Evolutionary conservation across 2,329 filamentous ascomycete genomes (phyloP).

Genomic region (Colletotrichum scovillei): DNA sequence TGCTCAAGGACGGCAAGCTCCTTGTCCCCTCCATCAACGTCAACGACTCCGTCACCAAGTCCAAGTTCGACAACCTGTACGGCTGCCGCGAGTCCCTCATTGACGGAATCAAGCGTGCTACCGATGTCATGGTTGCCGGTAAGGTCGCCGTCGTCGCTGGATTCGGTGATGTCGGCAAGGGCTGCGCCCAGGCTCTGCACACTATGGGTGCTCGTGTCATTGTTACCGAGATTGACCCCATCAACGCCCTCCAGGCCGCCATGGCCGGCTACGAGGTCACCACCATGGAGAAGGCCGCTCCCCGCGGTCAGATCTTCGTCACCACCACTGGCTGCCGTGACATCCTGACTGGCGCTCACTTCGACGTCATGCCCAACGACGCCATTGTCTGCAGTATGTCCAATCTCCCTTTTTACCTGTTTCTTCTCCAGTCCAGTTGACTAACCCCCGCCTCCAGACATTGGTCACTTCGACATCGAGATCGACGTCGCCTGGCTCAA

Average conservation of each 20-base stretch:
- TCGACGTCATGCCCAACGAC: slow-evolving; percentile 95
- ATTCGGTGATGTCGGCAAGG: slow-evolving; percentile 99
- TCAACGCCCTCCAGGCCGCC: slow-evolving; percentile 99
- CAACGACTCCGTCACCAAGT: slow-evolving; percentile 99
- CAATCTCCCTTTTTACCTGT: background rate
- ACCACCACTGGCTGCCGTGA: slow-evolving; percentile 99
- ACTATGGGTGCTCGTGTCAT: slow-evolving; percentile 97
- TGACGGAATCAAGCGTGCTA: slow-evolving; percentile 99
- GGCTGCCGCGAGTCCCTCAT: slow-evolving; percentile 98
- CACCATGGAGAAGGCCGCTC: slow-evolving; percentile 97
- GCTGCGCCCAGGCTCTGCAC: slow-evolving; percentile 94
- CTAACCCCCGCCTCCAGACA: slow-evolving; percentile 67
- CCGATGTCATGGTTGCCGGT: slow-evolving; percentile 99
- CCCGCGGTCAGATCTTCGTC: slow-evolving; percentile 95
- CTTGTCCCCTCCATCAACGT: slow-evolving; percentile 98
- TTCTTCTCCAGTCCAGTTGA: background rate
- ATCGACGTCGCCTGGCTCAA: slow-evolving; percentile 99
- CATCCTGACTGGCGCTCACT: slow-evolving; percentile 92
- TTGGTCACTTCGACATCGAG: slow-evolving; percentile 99
- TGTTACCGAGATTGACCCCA: slow-evolving; percentile 97
- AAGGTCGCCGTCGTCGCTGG: slow-evolving; percentile 98
- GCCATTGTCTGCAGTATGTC: slow-evolving; percentile 95
- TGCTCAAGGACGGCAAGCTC: slow-evolving; percentile 91
- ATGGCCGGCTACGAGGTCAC: slow-evolving; percentile 97
- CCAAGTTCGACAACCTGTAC: slow-evolving; percentile 99